Evolutionary conservation across 495 filamentous ascomycete genomes (phyloP), one percentile per base, ranked within the genome.

Genomic region (Hyaloscypha bicolor): DNA sequence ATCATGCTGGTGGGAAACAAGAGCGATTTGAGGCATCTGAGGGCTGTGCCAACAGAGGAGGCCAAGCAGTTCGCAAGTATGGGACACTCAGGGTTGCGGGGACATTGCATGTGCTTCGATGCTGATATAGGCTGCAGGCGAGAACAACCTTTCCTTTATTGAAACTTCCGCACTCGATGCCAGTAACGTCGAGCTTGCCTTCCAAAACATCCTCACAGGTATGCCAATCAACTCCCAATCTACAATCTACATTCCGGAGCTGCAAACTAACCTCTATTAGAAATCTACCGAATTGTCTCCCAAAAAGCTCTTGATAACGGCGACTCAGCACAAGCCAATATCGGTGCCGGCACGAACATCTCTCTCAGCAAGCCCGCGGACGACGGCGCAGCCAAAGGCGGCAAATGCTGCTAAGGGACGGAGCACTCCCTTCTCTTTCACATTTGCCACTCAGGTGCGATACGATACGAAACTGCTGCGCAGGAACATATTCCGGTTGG

Each of bases 1-100:
- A 99, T 99, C 79, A 98, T 99, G 95, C 82, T 99, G 73, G 96
- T 98, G 60, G 96, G 96, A 72, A 99, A 99, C 86, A 99, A 99
- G 91, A 98, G 94, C 77, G 96, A 99, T 97, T 90, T 97, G 87
- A 89, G 93, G 80, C 96, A 99, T 82, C 83, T 99, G 78, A 87
- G 96, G 76, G 96, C 96, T 65, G 96, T 99, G 62, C 93, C 96
- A 63, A 99, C 96, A 64, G 96, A 99, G 74, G 96, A 98, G 79
- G 95, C 94, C 71, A 99, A 98, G 84, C 84, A 90, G 71, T 98
- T 99, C 88, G 95, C 96, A 55, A 97, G 96, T 98, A 83, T 68
- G 93, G 79, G 60, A 51, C 63, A 55, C 42, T 19, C 9, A 52
- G 53, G 21, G 21, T 31, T 58, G 42, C 42, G 42, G 16, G 42